A percentile compares a stretch with the other conserved stretches of the same genome.
Evolutionary conservation across 345 rosid genomes (phyloP).

Genomic region (Mallotus nudiflorus): DNA sequence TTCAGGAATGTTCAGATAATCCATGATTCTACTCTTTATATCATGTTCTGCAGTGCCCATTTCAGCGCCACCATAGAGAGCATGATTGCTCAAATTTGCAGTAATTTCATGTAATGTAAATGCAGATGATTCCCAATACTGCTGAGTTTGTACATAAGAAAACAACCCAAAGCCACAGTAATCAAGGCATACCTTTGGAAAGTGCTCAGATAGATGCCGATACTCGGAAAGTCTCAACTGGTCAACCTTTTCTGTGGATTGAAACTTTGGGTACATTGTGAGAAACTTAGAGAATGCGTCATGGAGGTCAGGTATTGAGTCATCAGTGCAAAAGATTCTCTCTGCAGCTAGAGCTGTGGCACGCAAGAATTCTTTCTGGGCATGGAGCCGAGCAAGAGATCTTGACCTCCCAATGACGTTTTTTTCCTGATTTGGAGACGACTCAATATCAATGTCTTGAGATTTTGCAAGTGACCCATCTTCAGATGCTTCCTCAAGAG

Average conservation of each 20-base stretch:
- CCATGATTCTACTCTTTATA: constrained; percentile 91
- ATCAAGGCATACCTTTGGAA: constrained; percentile 97
- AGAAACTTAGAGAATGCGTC: constrained; percentile 74
- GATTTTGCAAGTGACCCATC: constrained; percentile 86
- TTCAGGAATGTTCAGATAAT: constrained; percentile 95
- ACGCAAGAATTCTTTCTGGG: constrained; percentile 86
- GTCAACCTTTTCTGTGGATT: constrained; percentile 83
- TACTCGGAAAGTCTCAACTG: constrained; percentile 76
- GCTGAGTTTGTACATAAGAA: constrained; percentile 84
- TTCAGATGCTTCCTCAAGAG: constrained; percentile 94
- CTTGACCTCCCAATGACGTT: constrained; percentile 84
- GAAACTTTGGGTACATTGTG: constrained; percentile 85
- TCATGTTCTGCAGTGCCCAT: constrained; percentile 84
- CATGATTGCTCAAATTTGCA: constrained; percentile 94
- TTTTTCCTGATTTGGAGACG: constrained; percentile 56
- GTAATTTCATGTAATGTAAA: constrained; percentile 95
- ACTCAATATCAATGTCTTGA: constrained; percentile 64
- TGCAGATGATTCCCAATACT: constrained; percentile 96
- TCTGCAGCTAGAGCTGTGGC: constrained; percentile 91
- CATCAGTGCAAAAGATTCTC: constrained; percentile 66
- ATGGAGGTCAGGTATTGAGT: constrained; percentile 56
- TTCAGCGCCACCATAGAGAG: constrained; percentile 91
- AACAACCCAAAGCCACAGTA: constrained; percentile 96
- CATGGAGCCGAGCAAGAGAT: constrained; percentile 91
- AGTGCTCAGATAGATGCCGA: constrained; percentile 70